Conservation (phyloP, 225 moss, liverwort and hornwort genomes). For the Ulota crispa region DNA sequence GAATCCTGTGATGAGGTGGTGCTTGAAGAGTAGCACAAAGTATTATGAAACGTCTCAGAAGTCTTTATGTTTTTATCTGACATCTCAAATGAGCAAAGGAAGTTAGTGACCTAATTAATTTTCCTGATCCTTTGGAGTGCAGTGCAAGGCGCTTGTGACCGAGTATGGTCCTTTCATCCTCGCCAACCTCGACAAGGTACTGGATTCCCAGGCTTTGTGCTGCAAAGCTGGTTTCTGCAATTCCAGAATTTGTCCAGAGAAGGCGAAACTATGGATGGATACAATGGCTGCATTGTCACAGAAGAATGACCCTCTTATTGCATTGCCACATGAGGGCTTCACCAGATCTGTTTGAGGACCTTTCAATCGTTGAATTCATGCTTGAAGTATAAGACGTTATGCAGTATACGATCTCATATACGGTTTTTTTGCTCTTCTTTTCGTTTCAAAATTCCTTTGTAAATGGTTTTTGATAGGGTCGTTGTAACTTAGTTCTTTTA, state of each 20-base stretch:
- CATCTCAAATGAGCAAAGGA: background rate
- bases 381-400: background rate
- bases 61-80: background rate
- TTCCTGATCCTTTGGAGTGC: slow-evolving; percentile 14
- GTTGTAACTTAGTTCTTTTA: background rate
- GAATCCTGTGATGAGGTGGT: no score
- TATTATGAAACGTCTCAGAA: no score
- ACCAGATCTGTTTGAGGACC: slow-evolving; percentile 9
- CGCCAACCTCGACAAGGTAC: slow-evolving; percentile 62
- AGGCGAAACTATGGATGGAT: slow-evolving; percentile 11
- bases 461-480: no score
- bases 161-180: slow-evolving; percentile 71
- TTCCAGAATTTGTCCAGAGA: slow-evolving; percentile 28
- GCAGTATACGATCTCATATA: background rate
- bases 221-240: slow-evolving; percentile 64
- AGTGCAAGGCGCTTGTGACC: slow-evolving; percentile 70
- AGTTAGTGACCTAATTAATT: background rate
- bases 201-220: slow-evolving; percentile 67
- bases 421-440: background rate
- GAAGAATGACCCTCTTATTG: slow-evolving; percentile 17
- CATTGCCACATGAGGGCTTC: slow-evolving; percentile 25
- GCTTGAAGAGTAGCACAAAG: no score
- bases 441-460: background rate
- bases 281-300: slow-evolving; percentile 8
- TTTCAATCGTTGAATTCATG: background rate